Base-by-base conservation (phyloP, 1,284 basidiomycete genomes). In the Grifola frondosa region DNA sequence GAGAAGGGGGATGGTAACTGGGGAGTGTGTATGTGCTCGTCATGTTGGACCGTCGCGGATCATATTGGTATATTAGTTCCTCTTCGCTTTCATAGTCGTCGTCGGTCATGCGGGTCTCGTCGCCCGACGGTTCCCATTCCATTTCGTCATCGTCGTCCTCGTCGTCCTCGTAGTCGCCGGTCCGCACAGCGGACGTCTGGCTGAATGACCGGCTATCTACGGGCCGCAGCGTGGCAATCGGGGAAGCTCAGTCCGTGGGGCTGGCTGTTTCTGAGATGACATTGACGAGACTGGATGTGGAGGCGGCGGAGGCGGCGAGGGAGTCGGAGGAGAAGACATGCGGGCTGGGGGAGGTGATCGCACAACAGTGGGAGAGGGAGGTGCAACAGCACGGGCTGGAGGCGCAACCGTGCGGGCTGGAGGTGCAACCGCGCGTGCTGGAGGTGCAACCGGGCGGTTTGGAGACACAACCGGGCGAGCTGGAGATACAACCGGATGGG, bases 11-110 rank as follows among this genome's bases (percentile, higher is more conserved):
- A 21, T 45, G 50, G 29, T 39, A 53, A 17, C 44, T 47, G 22
- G 36, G 45, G 17, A 61, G 63, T 30, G 46, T 29, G 42, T 48
- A 46, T 15, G 54, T 52, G 33, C 30, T 60, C 48, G 31, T 42
- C 65, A 63, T 34, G 62, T 67, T 38, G 44, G 53, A 52, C 20
- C 49, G 61, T 19, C 73, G 68, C 43, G 69, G 69, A 41, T 68
- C 62, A 44, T 70, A 74, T n/a, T 71, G 69, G 42, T 71, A 58
- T 26, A 71, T 55, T 58, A 73, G 64, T 32, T 81, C 81, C 44
- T 84, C 82, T 53, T 84, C 80, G 53, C 81, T 85, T 58, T 83
- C 78, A 47, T 68, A 78, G 20, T 72, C 71, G 17, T 65, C 62
- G 34, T 62, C 62, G 13, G 56, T 55, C 37, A 47, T 49, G 23